Evolutionary conservation across 176 grass and related monocot genomes (phyloP).

Genomic region (Hyparrhenia diplandra): DNA sequence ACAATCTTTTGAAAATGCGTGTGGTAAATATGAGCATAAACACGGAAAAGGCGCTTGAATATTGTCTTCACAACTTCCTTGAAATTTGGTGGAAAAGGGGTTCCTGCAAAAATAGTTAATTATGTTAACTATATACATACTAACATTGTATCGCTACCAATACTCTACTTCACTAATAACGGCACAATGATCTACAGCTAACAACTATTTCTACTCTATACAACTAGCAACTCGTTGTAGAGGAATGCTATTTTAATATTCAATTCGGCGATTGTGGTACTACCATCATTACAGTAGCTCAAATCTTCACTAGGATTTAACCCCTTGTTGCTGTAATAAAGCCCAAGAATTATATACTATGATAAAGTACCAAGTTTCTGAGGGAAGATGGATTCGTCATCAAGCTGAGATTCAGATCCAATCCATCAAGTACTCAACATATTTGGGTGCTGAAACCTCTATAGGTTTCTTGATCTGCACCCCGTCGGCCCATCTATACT

Average conservation of each 20-base stretch:
- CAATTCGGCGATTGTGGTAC: background rate
- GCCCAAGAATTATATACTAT: background rate
- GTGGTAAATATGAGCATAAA: conserved; percentile 96
- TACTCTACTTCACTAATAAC: background rate
- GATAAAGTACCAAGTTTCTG: conserved; percentile 69
- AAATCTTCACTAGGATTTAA: background rate
- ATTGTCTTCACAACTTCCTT: conserved; percentile 81
- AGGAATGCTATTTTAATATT: background rate
- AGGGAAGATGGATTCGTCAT: conserved; percentile 80
- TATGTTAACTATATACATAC: background rate
- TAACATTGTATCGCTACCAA: background rate
- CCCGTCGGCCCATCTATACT: conserved; percentile 98
- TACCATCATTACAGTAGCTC: background rate
- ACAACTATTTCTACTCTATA: background rate
- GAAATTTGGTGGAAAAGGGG: conserved; percentile 82
- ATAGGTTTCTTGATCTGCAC: conserved; percentile 96
- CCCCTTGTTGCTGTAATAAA: background rate
- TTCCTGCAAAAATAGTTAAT: conserved; percentile 36
- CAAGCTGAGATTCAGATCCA: conserved; percentile 88
- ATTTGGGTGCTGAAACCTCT: conserved; percentile 91
- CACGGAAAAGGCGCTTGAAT: conserved; percentile 92
- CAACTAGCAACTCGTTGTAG: background rate
- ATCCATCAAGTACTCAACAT: conserved; percentile 97
- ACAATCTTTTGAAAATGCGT: conserved; percentile 95
- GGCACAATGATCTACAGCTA: background rate